Base-by-base conservation (phyloP, 2,329 filamentous ascomycete species). In the Xylariaceae sp. region DNA sequence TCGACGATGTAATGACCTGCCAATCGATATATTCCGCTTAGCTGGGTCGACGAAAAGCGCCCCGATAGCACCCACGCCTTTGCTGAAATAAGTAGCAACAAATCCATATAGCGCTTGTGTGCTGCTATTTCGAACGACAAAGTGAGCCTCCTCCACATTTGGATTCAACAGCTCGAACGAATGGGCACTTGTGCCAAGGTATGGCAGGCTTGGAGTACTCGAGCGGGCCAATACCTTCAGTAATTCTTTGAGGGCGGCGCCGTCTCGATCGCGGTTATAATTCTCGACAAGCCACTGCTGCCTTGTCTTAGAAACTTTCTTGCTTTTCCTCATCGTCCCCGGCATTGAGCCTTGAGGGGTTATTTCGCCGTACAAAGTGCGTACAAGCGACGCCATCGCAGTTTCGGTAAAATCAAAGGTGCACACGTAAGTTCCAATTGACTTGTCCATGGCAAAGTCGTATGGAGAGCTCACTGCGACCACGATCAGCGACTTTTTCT, bases 321-420 rank as follows among this genome's bases (percentile, higher is more conserved):
- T 90, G 70, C 88, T 96, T 73, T 93, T 93, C 54, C 90, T 87
- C 62, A 96, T 83, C 0, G 91, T 93, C 1, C 93, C 85, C 0
- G 85, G 85, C 51, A 88, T 77, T 0, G 82, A 85, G 0, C 84
- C 85, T 26, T 78, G 77, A 0, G 85, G 83, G 9, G 76, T 73
- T 51, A 82, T 80, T 58, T 96, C 90, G 9, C 93, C 93, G 65
- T 93, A 93, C 0, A 97, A 76, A 0, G 91, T 89, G 56, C 91
- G 87, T 18, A 96, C 91, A 3, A 96, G 77, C 1, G 92, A 90
- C 58, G 89, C 87, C 76, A 97, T 85, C 18, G 93, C 92, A 7
- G 90, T 93, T 66, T 97, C 93, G 0, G 93, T 97, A 68, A 96
- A 97, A 75, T 97, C 93, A 72, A 96, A 97, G 0, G 93, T 96